These are phyloP conservation scores for Sphaerulina populicola DNA, from an alignment of 2,329 filamentous ascomycete genomes.

Conservation along the genomic window DNA sequence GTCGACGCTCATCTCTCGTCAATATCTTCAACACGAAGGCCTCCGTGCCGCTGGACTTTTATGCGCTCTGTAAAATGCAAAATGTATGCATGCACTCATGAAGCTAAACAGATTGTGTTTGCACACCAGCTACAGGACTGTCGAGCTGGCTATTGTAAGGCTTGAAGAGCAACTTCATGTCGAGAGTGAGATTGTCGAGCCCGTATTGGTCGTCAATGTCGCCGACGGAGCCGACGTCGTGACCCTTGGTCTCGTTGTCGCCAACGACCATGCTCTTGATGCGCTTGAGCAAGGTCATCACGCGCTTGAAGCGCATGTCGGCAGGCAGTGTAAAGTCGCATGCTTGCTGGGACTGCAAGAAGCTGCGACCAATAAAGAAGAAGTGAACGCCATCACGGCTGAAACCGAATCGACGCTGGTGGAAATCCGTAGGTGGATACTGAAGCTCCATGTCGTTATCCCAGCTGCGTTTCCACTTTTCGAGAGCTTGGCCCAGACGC, in stretches of 20 bases:
- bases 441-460: slow-evolving; percentile 61
- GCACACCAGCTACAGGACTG: slow-evolving; percentile 30
- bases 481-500: slow-evolving; percentile 47
- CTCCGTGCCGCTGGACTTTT: slow-evolving; percentile 2
- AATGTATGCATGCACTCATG: slow-evolving; percentile 3
- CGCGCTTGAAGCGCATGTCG: slow-evolving; percentile 52
- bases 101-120: slow-evolving; percentile 22
- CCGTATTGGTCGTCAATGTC: slow-evolving; percentile 62
- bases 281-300: slow-evolving; percentile 53
- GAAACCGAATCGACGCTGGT: slow-evolving; percentile 58
- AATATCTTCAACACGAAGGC: background rate
- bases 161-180: slow-evolving; percentile 64
- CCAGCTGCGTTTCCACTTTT: slow-evolving; percentile 66
- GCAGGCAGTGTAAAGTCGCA: slow-evolving; percentile 47
- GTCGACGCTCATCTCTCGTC: slow-evolving; percentile 1
- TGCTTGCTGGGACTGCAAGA: slow-evolving; percentile 48
- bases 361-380: slow-evolving; percentile 61
- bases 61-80: slow-evolving; percentile 6
- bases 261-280: slow-evolving; percentile 54
- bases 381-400: slow-evolving; percentile 64
- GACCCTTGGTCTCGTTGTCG: slow-evolving; percentile 56
- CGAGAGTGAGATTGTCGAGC: slow-evolving; percentile 51
- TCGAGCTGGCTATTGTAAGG: slow-evolving; percentile 41
- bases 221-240: slow-evolving; percentile 59
- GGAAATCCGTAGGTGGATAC: slow-evolving; percentile 49